phyloP scores from a whole-genome alignment of 495 filamentous ascomycete species.

The Cetradonia linearis region DNA sequence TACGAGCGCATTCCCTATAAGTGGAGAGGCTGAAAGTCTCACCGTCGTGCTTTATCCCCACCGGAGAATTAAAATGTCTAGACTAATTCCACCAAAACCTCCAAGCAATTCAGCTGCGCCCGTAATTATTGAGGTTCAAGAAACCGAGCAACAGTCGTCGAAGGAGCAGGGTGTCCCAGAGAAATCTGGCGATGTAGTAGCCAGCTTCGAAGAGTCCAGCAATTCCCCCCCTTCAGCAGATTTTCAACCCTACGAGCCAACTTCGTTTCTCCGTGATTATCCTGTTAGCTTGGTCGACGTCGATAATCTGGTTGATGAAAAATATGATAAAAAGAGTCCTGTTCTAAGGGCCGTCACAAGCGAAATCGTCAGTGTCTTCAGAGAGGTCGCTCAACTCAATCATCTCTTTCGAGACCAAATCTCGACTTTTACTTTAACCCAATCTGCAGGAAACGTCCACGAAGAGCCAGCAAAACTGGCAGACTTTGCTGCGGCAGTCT shows the following conservation, averaged over 20 bases:
- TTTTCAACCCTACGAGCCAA: constrained; percentile 62
- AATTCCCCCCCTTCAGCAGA: constrained; percentile 38
- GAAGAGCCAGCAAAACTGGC: constrained; percentile 90
- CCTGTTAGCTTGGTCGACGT: constrained; percentile 88
- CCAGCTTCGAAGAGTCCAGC: constrained; percentile 81
- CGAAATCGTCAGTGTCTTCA: constrained; percentile 97
- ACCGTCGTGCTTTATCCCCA: constrained; percentile 95
- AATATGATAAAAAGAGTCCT: constrained; percentile 76
- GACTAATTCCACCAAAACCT: constrained; percentile 54
- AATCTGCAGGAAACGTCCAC: constrained; percentile 86
- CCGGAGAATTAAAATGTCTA: constrained; percentile 81
- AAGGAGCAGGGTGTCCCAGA: constrained; percentile 42
- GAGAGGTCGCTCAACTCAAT: constrained; percentile 88
- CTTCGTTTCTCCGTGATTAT: constrained; percentile 81
- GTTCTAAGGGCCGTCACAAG: constrained; percentile 84
- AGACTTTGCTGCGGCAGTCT: constrained; percentile 94
- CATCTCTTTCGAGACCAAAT: constrained; percentile 96
- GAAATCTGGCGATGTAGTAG: constrained; percentile 86
- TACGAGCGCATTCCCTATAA: constrained; percentile 83
- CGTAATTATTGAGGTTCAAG: constrained; percentile 32
- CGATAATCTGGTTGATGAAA: constrained; percentile 81
- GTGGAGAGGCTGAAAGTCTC: constrained; percentile 65
- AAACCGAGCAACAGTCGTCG: constrained; percentile 46
- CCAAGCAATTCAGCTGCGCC: constrained; percentile 28
- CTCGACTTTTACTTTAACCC: constrained; percentile 89